A percentile compares a stretch with the other conserved stretches of the same genome.
These are phyloP conservation scores for Aspergillus aculeatinus DNA, from an alignment of 2,329 filamentous ascomycete genomes.

Conservation along the genomic window DNA sequence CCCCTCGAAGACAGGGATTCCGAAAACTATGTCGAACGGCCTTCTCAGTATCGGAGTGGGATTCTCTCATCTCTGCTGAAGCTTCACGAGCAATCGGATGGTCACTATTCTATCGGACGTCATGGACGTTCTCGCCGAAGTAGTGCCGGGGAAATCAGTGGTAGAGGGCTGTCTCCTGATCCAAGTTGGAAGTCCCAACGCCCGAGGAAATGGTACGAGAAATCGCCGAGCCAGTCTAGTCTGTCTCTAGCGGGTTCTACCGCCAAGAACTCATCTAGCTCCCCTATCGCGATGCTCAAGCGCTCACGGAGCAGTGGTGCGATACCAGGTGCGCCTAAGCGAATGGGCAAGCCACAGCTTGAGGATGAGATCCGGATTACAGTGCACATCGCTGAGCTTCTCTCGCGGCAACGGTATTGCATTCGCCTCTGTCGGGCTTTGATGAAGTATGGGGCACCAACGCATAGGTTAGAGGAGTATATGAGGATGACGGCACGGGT, in stretches of 20 bases:
- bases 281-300: constrained; percentile 33
- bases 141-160: constrained; percentile 33
- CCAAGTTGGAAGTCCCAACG: constrained; percentile 30
- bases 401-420: constrained; percentile 80
- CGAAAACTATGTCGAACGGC: constrained; percentile 65
- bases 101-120: constrained; percentile 28
- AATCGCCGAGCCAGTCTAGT: constrained; percentile 37
- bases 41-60: constrained; percentile 68
- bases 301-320: constrained; percentile 39
- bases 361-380: constrained; percentile 60
- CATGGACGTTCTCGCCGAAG: constrained; percentile 32
- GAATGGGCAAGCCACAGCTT: constrained; percentile 32
- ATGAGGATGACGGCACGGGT: constrained; percentile 86
- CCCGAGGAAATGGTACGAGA: constrained; percentile 43
- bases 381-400: constrained; percentile 65
- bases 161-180: constrained; percentile 34
- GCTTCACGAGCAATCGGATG: constrained; percentile 59
- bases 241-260: constrained; percentile 34
- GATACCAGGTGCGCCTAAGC: constrained; percentile 28
- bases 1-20: constrained; percentile 46
- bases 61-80: constrained; percentile 72
- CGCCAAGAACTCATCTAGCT: constrained; percentile 30
- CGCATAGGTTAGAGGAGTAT: constrained; percentile 87
- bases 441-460: constrained; percentile 91
- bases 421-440: constrained; percentile 81